Base-by-base conservation (phyloP, 805 yeast genomes). In the Monosporozyma solicola region DNA sequence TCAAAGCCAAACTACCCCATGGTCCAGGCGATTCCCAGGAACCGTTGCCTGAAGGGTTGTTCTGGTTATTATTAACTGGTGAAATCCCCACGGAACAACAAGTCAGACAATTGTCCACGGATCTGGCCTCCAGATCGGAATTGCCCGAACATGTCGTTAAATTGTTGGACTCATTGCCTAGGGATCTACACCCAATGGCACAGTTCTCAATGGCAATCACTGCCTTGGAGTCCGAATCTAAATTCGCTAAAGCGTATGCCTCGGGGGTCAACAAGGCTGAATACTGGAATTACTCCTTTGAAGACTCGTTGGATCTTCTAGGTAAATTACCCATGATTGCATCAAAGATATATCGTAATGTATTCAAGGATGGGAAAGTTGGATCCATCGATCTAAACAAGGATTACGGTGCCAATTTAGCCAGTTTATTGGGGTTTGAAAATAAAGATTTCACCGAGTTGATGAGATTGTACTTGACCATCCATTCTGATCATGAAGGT, bases 401-500 rank as follows among this genome's bases (percentile, higher is more conserved):
- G 51, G 95, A 86, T 70, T 87, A 84, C 72, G 79, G 86, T 69
- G 76, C 78, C 61, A 80, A 81, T 74, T 72, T 80, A 67, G 84
- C 87, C 59, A 74, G 72, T 61, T 71, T 80, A 53, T 72, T 83
- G 55, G 80, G 82, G 61, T 76, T 75, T 74, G 57, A 84, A 54
- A 80, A 82, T 73, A 75, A 76, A 60, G 89, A 84, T 68, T 86
- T 86, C 67, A 79, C 82, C 54, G 91, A 86, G 70, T 78, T 87
- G 63, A 80, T 86, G 82, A 82, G 95, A 74, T 75, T 87, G 61
- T 86, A 86, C 78, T 72, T 85, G 66, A 82, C 92, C 56, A 82
- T 86, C 67, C 95, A 86, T 76, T 80, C 89, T 53, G 95, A 86
- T 70, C 95, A 86, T 75, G 95, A 86, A 76, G 95, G 94, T 74